Evolutionary conservation across 2,329 filamentous ascomycete genomes (phyloP).

Genomic region (Fusarium multiceps): DNA sequence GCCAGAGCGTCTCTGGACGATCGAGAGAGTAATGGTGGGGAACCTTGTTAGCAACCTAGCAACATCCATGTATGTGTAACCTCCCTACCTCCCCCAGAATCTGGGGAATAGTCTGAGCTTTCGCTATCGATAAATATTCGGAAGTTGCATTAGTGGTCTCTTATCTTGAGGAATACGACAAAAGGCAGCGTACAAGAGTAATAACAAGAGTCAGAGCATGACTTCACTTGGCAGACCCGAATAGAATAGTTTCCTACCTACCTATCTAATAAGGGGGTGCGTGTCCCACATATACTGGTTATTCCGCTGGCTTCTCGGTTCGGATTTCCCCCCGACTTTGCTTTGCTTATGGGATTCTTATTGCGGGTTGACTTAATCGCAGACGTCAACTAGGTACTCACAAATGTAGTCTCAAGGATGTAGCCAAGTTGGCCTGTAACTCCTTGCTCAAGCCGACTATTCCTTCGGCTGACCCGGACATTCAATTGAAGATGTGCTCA

Average conservation of each 20-base stretch:
- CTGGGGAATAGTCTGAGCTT: conserved; percentile 11
- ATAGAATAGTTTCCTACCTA: conserved; percentile 1
- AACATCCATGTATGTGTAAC: conserved; percentile 8
- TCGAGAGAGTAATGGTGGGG: conserved; percentile 34
- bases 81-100: conserved; percentile 4
- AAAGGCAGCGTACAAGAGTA: background rate
- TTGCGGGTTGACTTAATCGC: background rate
- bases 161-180: background rate
- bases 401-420: background rate
- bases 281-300: conserved; percentile 23
- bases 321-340: conserved; percentile 15
- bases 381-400: background rate
- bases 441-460: conserved; percentile 19
- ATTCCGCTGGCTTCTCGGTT: conserved; percentile 30
- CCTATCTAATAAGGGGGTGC: background rate
- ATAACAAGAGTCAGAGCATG: background rate
- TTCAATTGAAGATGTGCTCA: background rate
- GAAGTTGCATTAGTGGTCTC: conserved; percentile 3
- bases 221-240: background rate
- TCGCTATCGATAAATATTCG: conserved; percentile 13
- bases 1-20: conserved; percentile 28
- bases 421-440: background rate
- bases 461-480: conserved; percentile 19
- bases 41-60: conserved; percentile 11
- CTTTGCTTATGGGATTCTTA: conserved; percentile 40